Percentiles rank a stretch among this genome's conserved stretches.
phyloP scores from a whole-genome alignment of 179 eudicot species.

The Pouteria campechiana region DNA sequence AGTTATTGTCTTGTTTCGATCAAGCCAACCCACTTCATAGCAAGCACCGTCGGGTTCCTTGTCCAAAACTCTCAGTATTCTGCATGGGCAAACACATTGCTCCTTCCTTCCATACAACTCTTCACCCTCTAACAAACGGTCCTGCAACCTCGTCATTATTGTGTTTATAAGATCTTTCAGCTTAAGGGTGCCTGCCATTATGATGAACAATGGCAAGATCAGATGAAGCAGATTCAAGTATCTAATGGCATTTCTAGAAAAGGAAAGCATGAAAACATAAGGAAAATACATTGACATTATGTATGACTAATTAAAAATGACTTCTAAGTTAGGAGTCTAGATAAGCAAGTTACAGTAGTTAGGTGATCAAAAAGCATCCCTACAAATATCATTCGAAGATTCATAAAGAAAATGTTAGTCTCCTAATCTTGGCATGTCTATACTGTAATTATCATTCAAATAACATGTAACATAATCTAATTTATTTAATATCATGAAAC shows the following conservation, averaged over 20 bases:
- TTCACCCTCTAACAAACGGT: slow-evolving; percentile 53
- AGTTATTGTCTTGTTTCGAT: slow-evolving; percentile 34
- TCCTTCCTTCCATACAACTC: slow-evolving; percentile 67
- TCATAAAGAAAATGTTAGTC: no score
- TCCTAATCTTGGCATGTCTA: no score
- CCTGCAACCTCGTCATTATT: slow-evolving; percentile 57
- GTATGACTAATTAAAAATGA: no score
- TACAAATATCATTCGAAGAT: no score
- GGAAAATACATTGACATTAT: not conserved
- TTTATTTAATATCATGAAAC: no score
- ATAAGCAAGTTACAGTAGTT: no score
- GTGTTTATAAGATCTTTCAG: slow-evolving; percentile 54
- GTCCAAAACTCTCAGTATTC: slow-evolving; percentile 48
- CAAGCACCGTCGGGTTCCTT: slow-evolving; percentile 38
- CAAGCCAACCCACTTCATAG: slow-evolving; percentile 89
- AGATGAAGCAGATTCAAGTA: not conserved
- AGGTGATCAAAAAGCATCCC: no score
- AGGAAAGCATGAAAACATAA: not conserved
- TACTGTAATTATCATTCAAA: no score
- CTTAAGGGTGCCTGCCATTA: slow-evolving; percentile 69
- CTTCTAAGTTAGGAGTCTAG: no score
- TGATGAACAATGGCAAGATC: not conserved
- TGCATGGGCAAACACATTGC: slow-evolving; percentile 54
- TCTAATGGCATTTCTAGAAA: not conserved
- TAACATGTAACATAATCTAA: no score